These are phyloP conservation scores for Dianthus caryophyllus DNA, from an alignment of 148 eudicot species.

Conservation along the genomic window DNA sequence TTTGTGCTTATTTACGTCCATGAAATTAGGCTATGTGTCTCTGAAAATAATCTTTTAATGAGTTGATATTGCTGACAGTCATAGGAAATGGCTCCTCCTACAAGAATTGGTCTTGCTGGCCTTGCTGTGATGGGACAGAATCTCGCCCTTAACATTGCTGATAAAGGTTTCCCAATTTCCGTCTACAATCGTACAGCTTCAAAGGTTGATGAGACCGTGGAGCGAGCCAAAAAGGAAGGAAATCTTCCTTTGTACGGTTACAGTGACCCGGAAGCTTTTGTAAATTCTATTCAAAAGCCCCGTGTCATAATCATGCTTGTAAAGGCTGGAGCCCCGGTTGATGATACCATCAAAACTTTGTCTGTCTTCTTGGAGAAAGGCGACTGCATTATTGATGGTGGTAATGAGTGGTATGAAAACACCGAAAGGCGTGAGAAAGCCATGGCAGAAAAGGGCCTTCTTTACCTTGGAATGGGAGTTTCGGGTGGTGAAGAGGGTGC, in stretches of 20 bases:
- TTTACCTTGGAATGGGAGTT: constrained; percentile 94
- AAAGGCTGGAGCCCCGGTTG: constrained; percentile 90
- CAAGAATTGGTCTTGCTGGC: constrained; percentile 95
- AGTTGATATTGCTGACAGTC: constrained; percentile 5
- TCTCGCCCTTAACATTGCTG: constrained; percentile 93
- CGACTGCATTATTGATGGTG: constrained; percentile 87
- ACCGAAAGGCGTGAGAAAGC: constrained; percentile 88
- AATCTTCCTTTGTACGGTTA: constrained; percentile 77
- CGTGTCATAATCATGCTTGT: constrained; percentile 89
- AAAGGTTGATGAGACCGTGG: constrained; percentile 85
- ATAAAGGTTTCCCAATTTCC: constrained; percentile 90
- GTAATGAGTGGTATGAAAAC: constrained; percentile 95
- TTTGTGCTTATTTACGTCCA: background rate
- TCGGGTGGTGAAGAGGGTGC: constrained; percentile 98
- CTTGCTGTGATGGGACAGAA: constrained; percentile 96
- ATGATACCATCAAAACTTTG: constrained; percentile 77
- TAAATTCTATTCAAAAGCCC: constrained; percentile 74
- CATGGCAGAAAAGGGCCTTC: constrained; percentile 63
- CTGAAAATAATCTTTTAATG: background rate
- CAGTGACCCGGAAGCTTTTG: constrained; percentile 80
- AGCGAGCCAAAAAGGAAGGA: constrained; percentile 79
- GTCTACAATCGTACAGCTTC: constrained; percentile 85
- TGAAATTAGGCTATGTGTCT: background rate
- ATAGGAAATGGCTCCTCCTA: constrained; percentile 51
- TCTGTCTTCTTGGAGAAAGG: constrained; percentile 76